Percentiles rank a stretch among this genome's conserved stretches.
These are phyloP conservation scores for Fusarium guadeloupense DNA, from an alignment of 2,329 filamentous ascomycete genomes.

Conservation along the genomic window DNA sequence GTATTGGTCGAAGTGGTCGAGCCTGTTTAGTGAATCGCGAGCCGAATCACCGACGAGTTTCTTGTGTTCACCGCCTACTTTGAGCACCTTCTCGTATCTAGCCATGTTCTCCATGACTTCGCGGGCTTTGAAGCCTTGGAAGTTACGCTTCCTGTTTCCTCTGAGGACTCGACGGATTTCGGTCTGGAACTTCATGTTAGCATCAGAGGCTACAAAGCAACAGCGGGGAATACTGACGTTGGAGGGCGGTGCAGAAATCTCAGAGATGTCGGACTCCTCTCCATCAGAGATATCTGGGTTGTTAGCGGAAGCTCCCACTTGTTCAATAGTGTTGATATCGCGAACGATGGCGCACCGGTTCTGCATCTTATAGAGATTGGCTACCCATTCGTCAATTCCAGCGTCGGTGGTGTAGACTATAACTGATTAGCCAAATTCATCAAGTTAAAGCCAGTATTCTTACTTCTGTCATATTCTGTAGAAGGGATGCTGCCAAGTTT, in stretches of 20 bases:
- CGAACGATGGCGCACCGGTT: neutral
- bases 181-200: slow-evolving; percentile 1
- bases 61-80: no score
- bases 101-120: no score
- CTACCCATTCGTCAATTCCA: neutral
- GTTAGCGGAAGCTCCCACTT: neutral
- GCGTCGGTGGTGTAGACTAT: neutral
- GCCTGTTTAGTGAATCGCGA: no score
- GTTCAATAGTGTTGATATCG: neutral
- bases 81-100: no score
- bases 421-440: neutral
- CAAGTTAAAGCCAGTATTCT: neutral
- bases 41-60: no score
- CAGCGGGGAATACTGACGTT: neutral
- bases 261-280: neutral
- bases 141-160: neutral
- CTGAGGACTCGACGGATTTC: neutral
- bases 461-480: neutral
- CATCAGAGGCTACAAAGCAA: neutral
- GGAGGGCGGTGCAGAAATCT: neutral
- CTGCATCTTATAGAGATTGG: neutral
- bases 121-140: neutral
- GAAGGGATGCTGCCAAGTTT: no score
- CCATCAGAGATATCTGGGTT: neutral
- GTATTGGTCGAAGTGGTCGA: no score